phyloP scores from a whole-genome alignment of 805 yeast genomes.

The Candida rishiriensis region DNA sequence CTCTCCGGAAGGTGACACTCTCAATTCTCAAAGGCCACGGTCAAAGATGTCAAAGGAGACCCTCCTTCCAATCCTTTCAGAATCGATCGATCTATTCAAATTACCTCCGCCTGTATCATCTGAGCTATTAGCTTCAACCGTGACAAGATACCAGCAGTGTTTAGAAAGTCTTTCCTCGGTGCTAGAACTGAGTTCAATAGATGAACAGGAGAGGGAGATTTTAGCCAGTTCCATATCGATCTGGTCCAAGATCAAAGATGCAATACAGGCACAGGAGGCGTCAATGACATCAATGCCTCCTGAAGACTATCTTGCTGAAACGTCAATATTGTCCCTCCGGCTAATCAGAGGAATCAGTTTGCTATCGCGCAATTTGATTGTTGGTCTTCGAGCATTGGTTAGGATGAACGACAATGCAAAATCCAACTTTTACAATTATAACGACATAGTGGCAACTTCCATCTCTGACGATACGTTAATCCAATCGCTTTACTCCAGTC shows the following conservation, averaged over 20 bases:
- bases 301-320: too few relatives aligned
- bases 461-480: slow-evolving; percentile 9
- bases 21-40: too few relatives aligned
- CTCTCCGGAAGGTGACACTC: too few relatives aligned
- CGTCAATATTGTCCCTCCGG: slow-evolving; percentile 2
- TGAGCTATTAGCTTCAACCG: not conserved
- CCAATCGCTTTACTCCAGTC: slow-evolving; percentile 11
- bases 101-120: not conserved
- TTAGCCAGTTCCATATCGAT: slow-evolving; percentile 18
- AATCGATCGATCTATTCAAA: slow-evolving; percentile 6
- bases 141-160: slow-evolving; percentile 8
- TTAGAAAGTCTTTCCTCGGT: slow-evolving; percentile 10
- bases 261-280: slow-evolving; percentile 3
- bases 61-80: slow-evolving; percentile 15
- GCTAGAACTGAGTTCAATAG: slow-evolving; percentile 11
- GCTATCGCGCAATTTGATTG: slow-evolving; percentile 20
- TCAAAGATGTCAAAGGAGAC: slow-evolving; percentile 11
- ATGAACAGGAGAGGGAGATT: slow-evolving; percentile 9
- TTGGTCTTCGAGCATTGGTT: slow-evolving; percentile 6
- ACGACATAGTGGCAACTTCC: slow-evolving; percentile 10
- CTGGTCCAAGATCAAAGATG: slow-evolving; percentile 17
- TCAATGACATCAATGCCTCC: not conserved
- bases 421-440: slow-evolving; percentile 6
- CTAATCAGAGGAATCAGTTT: slow-evolving; percentile 20
- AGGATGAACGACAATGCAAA: slow-evolving; percentile 5